These are phyloP conservation scores for Alternaria postmessia DNA, from an alignment of 2,329 filamentous ascomycete genomes.

Conservation along the genomic window DNA sequence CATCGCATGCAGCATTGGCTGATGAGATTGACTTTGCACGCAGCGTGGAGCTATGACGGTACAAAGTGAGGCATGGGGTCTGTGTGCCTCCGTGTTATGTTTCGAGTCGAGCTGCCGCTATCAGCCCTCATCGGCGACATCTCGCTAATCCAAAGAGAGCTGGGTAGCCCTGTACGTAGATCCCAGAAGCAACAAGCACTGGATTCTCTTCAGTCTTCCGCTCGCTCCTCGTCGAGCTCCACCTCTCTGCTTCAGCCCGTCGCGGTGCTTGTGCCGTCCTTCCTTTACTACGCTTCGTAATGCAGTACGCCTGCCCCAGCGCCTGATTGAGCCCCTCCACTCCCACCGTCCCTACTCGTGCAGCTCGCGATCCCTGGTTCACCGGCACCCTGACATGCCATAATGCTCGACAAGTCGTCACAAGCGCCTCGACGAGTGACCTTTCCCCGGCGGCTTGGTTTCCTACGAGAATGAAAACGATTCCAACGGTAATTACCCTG, in stretches of 20 bases:
- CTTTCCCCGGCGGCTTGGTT: slow-evolving; percentile 47
- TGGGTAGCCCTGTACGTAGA: slow-evolving; percentile 43
- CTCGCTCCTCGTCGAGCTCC: slow-evolving; percentile 43
- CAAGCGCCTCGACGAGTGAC: slow-evolving; percentile 50
- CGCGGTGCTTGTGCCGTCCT: slow-evolving; percentile 35
- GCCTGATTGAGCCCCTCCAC: slow-evolving; percentile 34
- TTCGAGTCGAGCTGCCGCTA: slow-evolving; percentile 44
- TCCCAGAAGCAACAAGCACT: slow-evolving; percentile 44
- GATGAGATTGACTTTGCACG: slow-evolving; percentile 9
- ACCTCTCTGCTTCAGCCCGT: slow-evolving; percentile 38
- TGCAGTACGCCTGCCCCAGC: slow-evolving; percentile 27
- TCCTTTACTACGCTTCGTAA: slow-evolving; percentile 31
- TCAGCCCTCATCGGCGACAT: slow-evolving; percentile 44
- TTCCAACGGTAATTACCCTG: slow-evolving; percentile 53
- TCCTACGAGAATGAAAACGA: slow-evolving; percentile 57
- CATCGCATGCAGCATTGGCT: slow-evolving; percentile 1
- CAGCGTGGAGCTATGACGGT: slow-evolving; percentile 29
- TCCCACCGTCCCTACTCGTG: slow-evolving; percentile 28
- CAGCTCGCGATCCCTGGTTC: slow-evolving; percentile 36
- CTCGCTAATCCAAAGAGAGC: slow-evolving; percentile 42
- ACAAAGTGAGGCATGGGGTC: slow-evolving; percentile 37
- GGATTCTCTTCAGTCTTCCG: slow-evolving; percentile 43
- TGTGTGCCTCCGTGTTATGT: slow-evolving; percentile 43
- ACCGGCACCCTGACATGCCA: slow-evolving; percentile 46
- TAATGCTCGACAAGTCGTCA: slow-evolving; percentile 52